Base-by-base conservation (phyloP, 768 basidiomycete genomes). In the Boletus eberwhitei region DNA sequence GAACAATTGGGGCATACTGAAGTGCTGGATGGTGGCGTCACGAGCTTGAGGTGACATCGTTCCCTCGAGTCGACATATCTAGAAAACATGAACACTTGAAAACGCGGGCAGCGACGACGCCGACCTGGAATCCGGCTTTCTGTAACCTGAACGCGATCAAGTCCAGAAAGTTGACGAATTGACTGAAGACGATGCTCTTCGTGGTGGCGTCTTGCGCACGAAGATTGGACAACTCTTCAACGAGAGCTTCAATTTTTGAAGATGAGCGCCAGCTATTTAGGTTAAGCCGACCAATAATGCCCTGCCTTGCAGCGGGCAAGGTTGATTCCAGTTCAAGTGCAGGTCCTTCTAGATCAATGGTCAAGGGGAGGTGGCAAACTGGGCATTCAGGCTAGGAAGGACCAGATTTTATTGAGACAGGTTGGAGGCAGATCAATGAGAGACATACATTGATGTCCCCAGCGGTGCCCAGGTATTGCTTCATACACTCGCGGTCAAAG, bases 11-110 rank as follows among this genome's bases (percentile, higher is more conserved):
- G 5, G 19, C 87, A 40, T 63, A 93, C 91, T 96, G 72, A 97
- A 97, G 70, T 97, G 82, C 69, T 95, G 85, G 65, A 95, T 95
- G 17, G 93, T 96, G 1, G 92, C 90, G 71, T 97, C 93, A 61
- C 95, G 82, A 47, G 93, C 94, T 64, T 94, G 88, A 2, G 96
- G 94, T n/a, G 86, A 87, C 95, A 98, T 98, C 7, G 90, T 90
- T 35, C 97, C 97, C 71, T 98, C 93, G 42, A 98, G 75, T 36
- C 97, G 88, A 63, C 95, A 98, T 51, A 96, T 82, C 90, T 94
- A 65, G 7, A 53, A 29, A 48, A 14, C 8, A 45, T 59, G 40
- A 61, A 43, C 32, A 52, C 1, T 31, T 14, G 34, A 19, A 26
- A 21, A 53, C 9, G 4, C 14, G 19, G 26, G 26, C 6, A 35